Base-by-base conservation (phyloP, 352 stramenopile species). In the Achlya hypogyna region DNA sequence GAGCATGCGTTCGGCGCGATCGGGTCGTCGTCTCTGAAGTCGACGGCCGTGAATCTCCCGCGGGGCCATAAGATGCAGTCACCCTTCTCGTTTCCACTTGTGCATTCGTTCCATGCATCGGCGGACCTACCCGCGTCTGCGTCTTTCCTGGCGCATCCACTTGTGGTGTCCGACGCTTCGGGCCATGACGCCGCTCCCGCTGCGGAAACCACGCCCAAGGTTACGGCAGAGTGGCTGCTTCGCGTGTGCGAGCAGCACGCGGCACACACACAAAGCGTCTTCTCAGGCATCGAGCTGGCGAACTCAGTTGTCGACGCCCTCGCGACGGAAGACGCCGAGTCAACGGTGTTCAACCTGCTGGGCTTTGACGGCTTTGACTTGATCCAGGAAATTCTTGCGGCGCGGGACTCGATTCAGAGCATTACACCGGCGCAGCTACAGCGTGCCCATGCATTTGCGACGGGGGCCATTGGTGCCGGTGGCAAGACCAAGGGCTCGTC, bases 291-390 rank as follows among this genome's bases (percentile, higher is more conserved):
- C n/a, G 82, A 91, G 47, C 75, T 93, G 27, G 84, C 82, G 0
- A 77, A 88, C 63, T 81, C 80, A 20, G 75, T 91, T 31, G 65
- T 88, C 22, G 81, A 93, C 69, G 89, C 74, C 0, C 71, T 86
- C 23, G 76, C 76, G 67, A 66, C 53, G 34, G 69, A 71, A 31
- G 77, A 89, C 63, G 72, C 77, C 0, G 82, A 93, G 53, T 73
- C 73, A 8, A 74, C 89, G 56, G 75, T 94, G 51, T 94, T 94
- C 60, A 78, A 83, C 1, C 83, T 94, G 45, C 79, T 94, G 1
- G 85, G 85, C n/a, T 82, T 89, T 20, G 83, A 94, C 52, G 83
- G 85, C 69, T 89, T 94, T 80, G 83, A 91, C 34, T 66, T 94
- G 14, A 94, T 94, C 62, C 76, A 84, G 12, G 60, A 62, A n/a